Base-by-base conservation (phyloP, 306 rosid species). In the Dryas drummondii region DNA sequence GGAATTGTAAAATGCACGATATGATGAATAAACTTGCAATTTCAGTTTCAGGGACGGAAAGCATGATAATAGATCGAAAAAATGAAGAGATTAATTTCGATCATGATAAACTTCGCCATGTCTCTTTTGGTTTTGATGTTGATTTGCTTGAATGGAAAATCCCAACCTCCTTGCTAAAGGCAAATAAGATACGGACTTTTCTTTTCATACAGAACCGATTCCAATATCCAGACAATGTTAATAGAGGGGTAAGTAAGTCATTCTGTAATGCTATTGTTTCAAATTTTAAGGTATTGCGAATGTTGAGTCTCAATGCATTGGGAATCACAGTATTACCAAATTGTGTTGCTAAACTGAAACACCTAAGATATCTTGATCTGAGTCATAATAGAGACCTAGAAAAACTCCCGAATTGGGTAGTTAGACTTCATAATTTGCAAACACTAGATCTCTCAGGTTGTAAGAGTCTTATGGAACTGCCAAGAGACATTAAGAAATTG, bases 11-110 rank as follows among this genome's bases (percentile, higher is more conserved):
- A 61, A 68, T 82, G 42, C 77, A 68, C 7, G 72, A 56, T 41
- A 79, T 77, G 11, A 80, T 87, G 40, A 87, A 82, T 80, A 85
- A 82, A 47, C 76, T 87, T 14, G 78, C 88, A 78, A 44, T 0
- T 7, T 44, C 17, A 1, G 65, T 82, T n/a, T 73, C n/a, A 11
- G 71, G 79, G 13, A 69, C 48, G 1, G 32, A 8, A 46, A 67
- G 32, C 57, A 45, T 9, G 69, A 26, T 17, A 50, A 16, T 26
- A 9, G 4, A 15, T 60, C 7, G 4, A 83, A 78, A 40, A 41
- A 12, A 22, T 26, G 14, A 26, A 32, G 37, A 19, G 22, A 13
- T 19, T n/a, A 1, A 2, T 19, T 37, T 54, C 66, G 2, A 1
- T 1, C 13, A 26, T 16, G 32, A 0, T 2, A 70, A 32, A 62